Evolutionary conservation across 1,139 yeast genomes (phyloP), one percentile per base, ranked within the genome.

Genomic region (Yamadazyma oceani): DNA sequence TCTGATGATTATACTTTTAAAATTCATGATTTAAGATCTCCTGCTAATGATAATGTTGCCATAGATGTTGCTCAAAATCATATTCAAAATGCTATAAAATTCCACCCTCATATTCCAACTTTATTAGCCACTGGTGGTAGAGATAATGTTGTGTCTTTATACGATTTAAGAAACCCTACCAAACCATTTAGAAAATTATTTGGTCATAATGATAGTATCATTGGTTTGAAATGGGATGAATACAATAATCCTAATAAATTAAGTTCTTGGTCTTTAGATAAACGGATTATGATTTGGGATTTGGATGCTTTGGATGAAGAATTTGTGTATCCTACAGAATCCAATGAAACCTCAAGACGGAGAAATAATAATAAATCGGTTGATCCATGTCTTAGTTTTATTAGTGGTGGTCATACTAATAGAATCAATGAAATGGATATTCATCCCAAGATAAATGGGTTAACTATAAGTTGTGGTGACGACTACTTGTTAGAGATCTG

Each of bases 1-100:
- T 73, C 88, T 6, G 95, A 86, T 54, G 95, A 85, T 54, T 75
- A 74, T 40, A 68, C 78, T 3, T 67, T 89, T 24, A 80, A 78
- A 37, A 63, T 89, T 29, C 83, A 78, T 50, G 97, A 89, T 54
- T 59, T 77, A 17, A 75, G 95, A 51, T 17, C 48, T 4, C 43
- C 50, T 26, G 78, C 63, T 11, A 60, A 36, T 49, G 62, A 48
- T 48, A 64, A 52, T 30, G 76, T 75, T 19, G 72, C 69, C 13
- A 63, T 78, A 34, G 66, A 67, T 35, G 60, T 75, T 24, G 64
- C 65, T 17, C 67, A 66, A 31, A 64, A 61, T 22, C 74, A 67
- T 37, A 69, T 73, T 29, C 77, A 76, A 38, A 75, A 74, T 46
- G 62, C 77, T 9, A 68, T 76, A 26, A 67, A 62, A 21, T 74